Conservation (phyloP, 495 filamentous ascomycete genomes). For the Aspergillus affinis region DNA sequence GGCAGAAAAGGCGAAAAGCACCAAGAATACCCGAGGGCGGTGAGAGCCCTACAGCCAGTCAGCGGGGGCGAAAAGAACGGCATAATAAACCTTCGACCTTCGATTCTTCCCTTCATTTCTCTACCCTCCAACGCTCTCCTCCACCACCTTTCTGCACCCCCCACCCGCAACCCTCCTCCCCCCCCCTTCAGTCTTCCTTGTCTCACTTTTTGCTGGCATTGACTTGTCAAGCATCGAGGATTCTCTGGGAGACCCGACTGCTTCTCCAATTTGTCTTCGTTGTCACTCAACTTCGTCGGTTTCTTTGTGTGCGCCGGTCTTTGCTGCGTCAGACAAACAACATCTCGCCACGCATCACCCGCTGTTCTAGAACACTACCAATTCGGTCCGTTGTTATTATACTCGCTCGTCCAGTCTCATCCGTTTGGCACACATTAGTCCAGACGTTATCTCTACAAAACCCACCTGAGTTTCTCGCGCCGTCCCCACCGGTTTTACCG, state of each 20-base stretch:
- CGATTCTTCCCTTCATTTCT: constrained; percentile 5
- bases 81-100: background rate
- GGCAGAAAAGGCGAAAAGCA: too few relatives aligned
- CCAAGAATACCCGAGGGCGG: too few relatives aligned
- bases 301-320: constrained; percentile 24
- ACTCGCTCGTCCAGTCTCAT: constrained; percentile 2
- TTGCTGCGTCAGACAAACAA: constrained; percentile 21
- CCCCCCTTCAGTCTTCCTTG: constrained; percentile 35
- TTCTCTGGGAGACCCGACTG: constrained; percentile 21
- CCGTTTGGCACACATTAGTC: background rate
- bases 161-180: constrained; percentile 22
- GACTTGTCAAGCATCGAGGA: constrained; percentile 50
- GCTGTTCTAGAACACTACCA: constrained; percentile 13
- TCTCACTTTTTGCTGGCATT: constrained; percentile 50
- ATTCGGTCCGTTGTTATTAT: constrained; percentile 2
- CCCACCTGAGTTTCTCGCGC: background rate
- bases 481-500: background rate
- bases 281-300: constrained; percentile 10
- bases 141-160: constrained; percentile 29
- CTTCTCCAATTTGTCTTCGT: constrained; percentile 10
- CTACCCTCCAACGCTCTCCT: constrained; percentile 9
- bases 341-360: constrained; percentile 19
- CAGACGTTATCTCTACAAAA: background rate
- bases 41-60: too few relatives aligned
- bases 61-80: too few relatives aligned